Conservation (phyloP, 2,329 filamentous ascomycete genomes). For the Graphilbum sp. region DNA sequence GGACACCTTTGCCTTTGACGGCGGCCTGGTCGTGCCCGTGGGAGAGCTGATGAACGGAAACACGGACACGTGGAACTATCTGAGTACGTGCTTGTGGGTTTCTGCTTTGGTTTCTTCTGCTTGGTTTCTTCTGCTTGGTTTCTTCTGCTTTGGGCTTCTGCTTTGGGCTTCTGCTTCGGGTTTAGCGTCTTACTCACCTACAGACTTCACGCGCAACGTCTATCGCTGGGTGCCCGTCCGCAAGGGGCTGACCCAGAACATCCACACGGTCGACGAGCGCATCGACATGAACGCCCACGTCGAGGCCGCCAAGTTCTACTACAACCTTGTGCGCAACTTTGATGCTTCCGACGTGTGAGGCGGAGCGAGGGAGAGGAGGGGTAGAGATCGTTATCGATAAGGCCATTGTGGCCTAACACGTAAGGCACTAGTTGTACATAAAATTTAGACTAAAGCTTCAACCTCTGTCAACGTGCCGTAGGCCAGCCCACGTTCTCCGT, state of each 20-base stretch:
- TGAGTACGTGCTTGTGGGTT: slow-evolving; percentile 2
- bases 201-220: slow-evolving; percentile 25
- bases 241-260: slow-evolving; percentile 16
- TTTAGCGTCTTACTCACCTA: not conserved
- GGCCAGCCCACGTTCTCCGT: too few species aligned
- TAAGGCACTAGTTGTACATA: too few species aligned
- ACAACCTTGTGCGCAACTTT: slow-evolving; percentile 23
- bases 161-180: too few species aligned
- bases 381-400: too few species aligned
- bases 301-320: slow-evolving; percentile 21
- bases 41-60: slow-evolving; percentile 35
- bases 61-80: slow-evolving; percentile 31
- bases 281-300: slow-evolving; percentile 19
- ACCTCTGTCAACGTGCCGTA: too few species aligned
- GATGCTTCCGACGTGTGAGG: slow-evolving; percentile 13
- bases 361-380: too few species aligned
- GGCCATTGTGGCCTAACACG: too few species aligned
- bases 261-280: slow-evolving; percentile 25
- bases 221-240: slow-evolving; percentile 27
- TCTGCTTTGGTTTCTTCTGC: not conserved
- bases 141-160: too few species aligned
- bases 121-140: too few species aligned
- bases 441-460: too few species aligned
- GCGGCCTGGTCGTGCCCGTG: slow-evolving; percentile 27
- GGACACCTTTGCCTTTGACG: slow-evolving; percentile 11